Conservation (phyloP, 106 monocot species). For the Ottelia alismoides region DNA sequence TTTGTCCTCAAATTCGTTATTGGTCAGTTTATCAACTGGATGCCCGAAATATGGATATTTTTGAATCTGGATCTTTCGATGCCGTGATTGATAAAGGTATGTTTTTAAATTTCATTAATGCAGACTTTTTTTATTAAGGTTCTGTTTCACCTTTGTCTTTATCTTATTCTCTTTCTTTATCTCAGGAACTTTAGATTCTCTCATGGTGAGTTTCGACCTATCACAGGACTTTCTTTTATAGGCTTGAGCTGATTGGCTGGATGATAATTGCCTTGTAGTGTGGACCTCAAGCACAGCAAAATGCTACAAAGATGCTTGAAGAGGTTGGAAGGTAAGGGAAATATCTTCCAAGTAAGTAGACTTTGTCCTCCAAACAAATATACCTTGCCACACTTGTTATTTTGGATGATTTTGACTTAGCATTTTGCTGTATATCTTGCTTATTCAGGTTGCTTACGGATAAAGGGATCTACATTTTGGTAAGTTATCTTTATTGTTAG, state of each 20-base stretch:
- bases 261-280: slow-evolving; percentile 39
- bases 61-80: slow-evolving; percentile 61
- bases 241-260: slow-evolving; percentile 10
- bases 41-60: slow-evolving; percentile 56
- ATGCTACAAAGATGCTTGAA: slow-evolving; percentile 67
- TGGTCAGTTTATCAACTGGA: slow-evolving; percentile 59
- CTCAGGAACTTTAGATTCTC: slow-evolving; percentile 85
- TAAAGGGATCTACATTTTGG: slow-evolving; percentile 79
- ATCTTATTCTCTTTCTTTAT: slow-evolving; percentile 13
- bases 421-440: not conserved
- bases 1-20: too few species aligned
- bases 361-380: too few species aligned
- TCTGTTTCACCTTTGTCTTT: slow-evolving; percentile 7
- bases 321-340: slow-evolving; percentile 83
- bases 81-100: slow-evolving; percentile 88
- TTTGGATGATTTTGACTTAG: not conserved
- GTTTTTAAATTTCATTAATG: too few species aligned
- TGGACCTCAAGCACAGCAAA: slow-evolving; percentile 53
- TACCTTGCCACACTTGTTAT: too few species aligned
- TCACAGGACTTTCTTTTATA: slow-evolving; percentile 3
- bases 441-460: slow-evolving; percentile 62
- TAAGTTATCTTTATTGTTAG: too few species aligned
- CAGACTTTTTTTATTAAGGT: not conserved
- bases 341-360: too few species aligned
- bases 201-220: slow-evolving; percentile 56